Base-by-base conservation (phyloP, 2,329 filamentous ascomycete species). In the Botrytis deweyae region DNA sequence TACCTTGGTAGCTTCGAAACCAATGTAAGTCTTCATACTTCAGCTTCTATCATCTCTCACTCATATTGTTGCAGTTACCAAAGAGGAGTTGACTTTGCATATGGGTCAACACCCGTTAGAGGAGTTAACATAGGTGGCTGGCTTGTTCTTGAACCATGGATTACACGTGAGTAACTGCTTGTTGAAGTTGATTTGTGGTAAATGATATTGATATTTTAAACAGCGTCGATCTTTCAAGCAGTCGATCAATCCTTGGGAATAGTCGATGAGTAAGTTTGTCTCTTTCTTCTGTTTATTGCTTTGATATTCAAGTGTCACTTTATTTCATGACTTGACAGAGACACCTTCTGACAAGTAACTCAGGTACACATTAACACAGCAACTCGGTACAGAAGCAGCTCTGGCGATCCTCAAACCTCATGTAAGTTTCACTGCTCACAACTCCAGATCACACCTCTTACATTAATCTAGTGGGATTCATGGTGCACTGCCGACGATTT, bases 321-420 rank as follows among this genome's bases (percentile, higher is more conserved):
- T 20, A 16, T 22, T 3, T 42, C 36, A 33, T 29, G 38, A 29
- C 36, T 58, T n/a, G 1, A 49, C 20, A 22, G 8, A 42, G 8
- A 66, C 12, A n/a, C 4, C 12, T 44, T 16, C 70, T 72, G 36
- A 72, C 46, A 69, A 33, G 10, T 46, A 9, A 20, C 25, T 29
- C 18, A 72, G 71, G 72, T 80, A 73, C 36, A 82, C 81, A 9
- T 74, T 82, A 3, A 79, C 77, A 36, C 73, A 88, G 76, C 83
- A 84, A 65, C 82, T 89, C 10, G 87, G 87, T 5, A 79, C 82
- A 33, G 80, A 85, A 64, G 82, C 82, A 2, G 85, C 85, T 6
- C 81, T 81, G 83, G 66, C 86, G 86, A 80, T 90, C 84, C 86
- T 84, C 85, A 76, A 85, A 81, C 46, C 89, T 83, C 82, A 85